Evolutionary conservation across 129 eudicot genomes (phyloP).

Genomic region (sunflower (Helianthus annuus)): DNA sequence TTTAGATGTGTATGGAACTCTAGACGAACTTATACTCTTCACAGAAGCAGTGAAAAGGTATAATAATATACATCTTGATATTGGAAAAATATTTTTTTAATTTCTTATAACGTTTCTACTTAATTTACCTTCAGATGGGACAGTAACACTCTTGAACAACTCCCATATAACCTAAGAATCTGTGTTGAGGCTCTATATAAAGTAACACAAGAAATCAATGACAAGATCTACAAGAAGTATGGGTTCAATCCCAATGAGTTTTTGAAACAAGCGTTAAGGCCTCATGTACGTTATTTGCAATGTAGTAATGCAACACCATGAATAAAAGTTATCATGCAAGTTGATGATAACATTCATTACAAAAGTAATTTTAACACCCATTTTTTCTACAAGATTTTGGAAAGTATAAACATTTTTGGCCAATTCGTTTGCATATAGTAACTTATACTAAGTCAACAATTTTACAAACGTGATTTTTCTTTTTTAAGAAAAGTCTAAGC

Average conservation of each 20-base stretch:
- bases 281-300: slow-evolving; percentile 9
- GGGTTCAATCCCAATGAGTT: slow-evolving; percentile 48
- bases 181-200: slow-evolving; percentile 53
- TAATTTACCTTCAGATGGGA: slow-evolving; percentile 55
- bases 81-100: neutral
- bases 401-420: too few species aligned
- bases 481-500: too few species aligned
- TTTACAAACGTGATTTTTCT: too few species aligned
- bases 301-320: neutral
- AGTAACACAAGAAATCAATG: slow-evolving; percentile 39
- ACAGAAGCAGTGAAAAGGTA: slow-evolving; percentile 64
- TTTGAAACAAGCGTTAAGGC: slow-evolving; percentile 32
- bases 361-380: too few species aligned
- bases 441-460: too few species aligned
- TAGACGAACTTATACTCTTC: slow-evolving; percentile 48
- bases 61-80: neutral
- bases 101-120: neutral
- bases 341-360: too few species aligned
- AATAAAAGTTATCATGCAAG: neutral
- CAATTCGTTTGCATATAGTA: too few species aligned
- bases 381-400: too few species aligned
- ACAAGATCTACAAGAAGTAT: slow-evolving; percentile 27
- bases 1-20: slow-evolving; percentile 61
- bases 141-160: slow-evolving; percentile 24
- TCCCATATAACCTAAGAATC: slow-evolving; percentile 54